These are phyloP conservation scores for Taxillus chinensis DNA, from an alignment of 164 flowering plant species.

Conservation along the genomic window DNA sequence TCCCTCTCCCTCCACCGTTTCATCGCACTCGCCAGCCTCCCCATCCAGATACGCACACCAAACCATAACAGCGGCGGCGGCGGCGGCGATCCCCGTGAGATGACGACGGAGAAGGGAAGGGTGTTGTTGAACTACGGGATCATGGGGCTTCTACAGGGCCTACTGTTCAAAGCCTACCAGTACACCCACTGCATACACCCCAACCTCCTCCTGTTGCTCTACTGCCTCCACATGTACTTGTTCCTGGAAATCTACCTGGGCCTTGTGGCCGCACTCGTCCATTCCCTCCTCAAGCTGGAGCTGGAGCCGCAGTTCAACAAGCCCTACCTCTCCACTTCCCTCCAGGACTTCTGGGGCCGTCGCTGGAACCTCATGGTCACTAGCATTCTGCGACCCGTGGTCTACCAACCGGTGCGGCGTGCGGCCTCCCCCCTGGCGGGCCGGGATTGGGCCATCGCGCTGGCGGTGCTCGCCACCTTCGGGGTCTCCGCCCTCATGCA, in stretches of 20 bases:
- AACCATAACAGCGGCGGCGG: background rate
- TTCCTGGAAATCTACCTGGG: conserved; percentile 26
- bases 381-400: conserved; percentile 32
- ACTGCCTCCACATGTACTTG: conserved; percentile 25
- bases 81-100: no score
- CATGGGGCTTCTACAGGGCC: no score
- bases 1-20: conserved; percentile 22
- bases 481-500: conserved; percentile 51
- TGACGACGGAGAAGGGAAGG: no score
- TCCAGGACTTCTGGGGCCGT: conserved; percentile 57
- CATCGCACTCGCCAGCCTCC: conserved; percentile 28
- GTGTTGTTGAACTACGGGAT: no score
- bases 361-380: conserved; percentile 49
- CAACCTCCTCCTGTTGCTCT: conserved; percentile 8
- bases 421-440: conserved; percentile 6
- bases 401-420: conserved; percentile 23
- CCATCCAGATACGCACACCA: conserved; percentile 26
- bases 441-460: conserved; percentile 12
- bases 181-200: no score
- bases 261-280: conserved; percentile 9
- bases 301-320: conserved; percentile 46
- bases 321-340: conserved; percentile 38
- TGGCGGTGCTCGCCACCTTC: conserved; percentile 25
- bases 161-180: no score
- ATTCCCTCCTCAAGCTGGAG: conserved; percentile 20